Conservation (phyloP, 2,329 filamentous ascomycete species). For the Elsinoe necatrix region DNA sequence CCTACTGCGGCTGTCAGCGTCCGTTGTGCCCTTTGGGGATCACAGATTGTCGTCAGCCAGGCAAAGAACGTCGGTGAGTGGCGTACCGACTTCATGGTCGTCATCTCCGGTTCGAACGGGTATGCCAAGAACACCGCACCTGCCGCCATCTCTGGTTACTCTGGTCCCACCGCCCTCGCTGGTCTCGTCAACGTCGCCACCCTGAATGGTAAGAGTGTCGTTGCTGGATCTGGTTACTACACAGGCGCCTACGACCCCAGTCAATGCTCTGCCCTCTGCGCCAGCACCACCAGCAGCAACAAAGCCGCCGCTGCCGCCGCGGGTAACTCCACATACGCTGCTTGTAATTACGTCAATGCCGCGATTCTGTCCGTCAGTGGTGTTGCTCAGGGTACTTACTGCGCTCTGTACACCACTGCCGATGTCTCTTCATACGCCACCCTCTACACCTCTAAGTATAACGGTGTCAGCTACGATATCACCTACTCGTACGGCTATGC, state of each 20-base stretch:
- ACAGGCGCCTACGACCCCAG: conserved; percentile 14
- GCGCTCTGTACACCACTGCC: conserved; percentile 17
- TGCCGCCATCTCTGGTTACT: conserved; percentile 14
- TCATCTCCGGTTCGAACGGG: conserved; percentile 22
- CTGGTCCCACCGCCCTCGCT: conserved; percentile 17
- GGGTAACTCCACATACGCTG: conserved; percentile 15
- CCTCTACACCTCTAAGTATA: conserved; percentile 8
- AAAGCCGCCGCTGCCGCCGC: conserved; percentile 12
- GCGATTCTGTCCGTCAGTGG: conserved; percentile 17
- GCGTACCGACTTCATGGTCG: conserved; percentile 25
- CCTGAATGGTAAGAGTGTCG: conserved; percentile 21
- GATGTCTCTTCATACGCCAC: conserved; percentile 14
- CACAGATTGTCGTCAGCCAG: conserved; percentile 10
- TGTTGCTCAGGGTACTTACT: conserved; percentile 16
- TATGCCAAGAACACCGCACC: conserved; percentile 17
- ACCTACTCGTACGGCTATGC: conserved; percentile 18
- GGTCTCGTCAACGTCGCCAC: conserved; percentile 16
- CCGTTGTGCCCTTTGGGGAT: conserved; percentile 17
- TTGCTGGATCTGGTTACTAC: conserved; percentile 14
- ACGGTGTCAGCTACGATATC: conserved; percentile 16
- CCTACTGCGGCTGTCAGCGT: conserved; percentile 7
- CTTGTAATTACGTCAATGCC: conserved; percentile 19
- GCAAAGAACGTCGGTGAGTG: conserved; percentile 26
- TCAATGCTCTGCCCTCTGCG: conserved; percentile 16
- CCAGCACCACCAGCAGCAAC: conserved; percentile 4